Conservation (phyloP, 2,329 filamentous ascomycete species). For the Coniochaeta sp. region DNA sequence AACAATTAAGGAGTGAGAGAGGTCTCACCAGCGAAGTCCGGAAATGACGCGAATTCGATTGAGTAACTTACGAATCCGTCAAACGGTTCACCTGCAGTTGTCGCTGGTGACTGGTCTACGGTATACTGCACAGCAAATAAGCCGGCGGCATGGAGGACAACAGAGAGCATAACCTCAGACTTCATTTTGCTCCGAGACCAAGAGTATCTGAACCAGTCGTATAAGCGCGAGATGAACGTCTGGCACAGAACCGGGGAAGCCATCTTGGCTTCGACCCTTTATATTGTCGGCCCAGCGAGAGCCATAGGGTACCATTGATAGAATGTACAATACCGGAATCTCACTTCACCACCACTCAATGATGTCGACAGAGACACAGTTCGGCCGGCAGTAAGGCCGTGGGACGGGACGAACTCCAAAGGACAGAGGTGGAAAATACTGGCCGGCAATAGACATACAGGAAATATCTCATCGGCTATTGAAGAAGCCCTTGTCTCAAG, state of each 20-base stretch:
- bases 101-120: constrained; percentile 5
- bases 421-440: not conserved
- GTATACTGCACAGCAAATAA: constrained; percentile 9
- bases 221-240: not conserved
- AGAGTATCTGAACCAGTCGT: not conserved
- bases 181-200: not conserved
- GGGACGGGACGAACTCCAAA: not conserved
- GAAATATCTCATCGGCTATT: not conserved
- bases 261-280: not conserved
- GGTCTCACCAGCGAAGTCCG: constrained; percentile 19
- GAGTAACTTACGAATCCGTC: constrained; percentile 33
- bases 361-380: not conserved
- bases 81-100: constrained; percentile 20
- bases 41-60: constrained; percentile 32
- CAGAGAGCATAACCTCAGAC: not conserved
- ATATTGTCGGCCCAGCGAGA: not conserved
- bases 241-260: not conserved
- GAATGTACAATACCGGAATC: not conserved
- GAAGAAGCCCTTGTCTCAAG: not conserved
- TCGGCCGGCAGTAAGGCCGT: not conserved
- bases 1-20: not conserved
- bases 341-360: not conserved
- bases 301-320: not conserved
- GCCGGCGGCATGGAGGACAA: constrained; percentile 3
- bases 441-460: not conserved